Percentiles rank a stretch among this genome's conserved stretches.
Conservation (phyloP, 352 stramenopile species). For the Globisporangium viniferum region DNA sequence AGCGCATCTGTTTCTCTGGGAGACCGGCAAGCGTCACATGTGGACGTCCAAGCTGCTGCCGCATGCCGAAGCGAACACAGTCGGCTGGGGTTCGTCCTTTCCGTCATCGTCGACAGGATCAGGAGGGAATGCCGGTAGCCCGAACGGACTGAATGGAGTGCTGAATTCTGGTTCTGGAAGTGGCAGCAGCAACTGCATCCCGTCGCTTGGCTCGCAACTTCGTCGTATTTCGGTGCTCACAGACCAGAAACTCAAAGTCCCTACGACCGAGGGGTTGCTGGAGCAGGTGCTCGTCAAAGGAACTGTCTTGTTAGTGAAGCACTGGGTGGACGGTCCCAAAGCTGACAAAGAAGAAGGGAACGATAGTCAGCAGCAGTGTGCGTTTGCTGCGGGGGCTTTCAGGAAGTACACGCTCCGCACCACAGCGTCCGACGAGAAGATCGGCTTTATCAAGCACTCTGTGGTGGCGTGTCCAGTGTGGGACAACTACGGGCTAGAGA, state of each 20-base stretch:
- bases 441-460: conserved; percentile 57
- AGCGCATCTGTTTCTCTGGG: conserved; percentile 67
- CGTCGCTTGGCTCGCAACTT: conserved; percentile 30
- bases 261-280: conserved; percentile 52
- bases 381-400: conserved; percentile 3
- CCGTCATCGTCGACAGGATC: conserved; percentile 6
- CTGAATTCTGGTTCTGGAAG: neutral
- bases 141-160: conserved; percentile 4
- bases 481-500: conserved; percentile 53
- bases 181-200: conserved; percentile 24
- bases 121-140: neutral
- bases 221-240: conserved; percentile 59
- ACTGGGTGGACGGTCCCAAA: conserved; percentile 35
- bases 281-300: conserved; percentile 53
- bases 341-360: conserved; percentile 7
- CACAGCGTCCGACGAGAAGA: conserved; percentile 33
- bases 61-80: conserved; percentile 18
- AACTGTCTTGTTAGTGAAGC: conserved; percentile 44
- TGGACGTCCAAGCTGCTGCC: conserved; percentile 70
- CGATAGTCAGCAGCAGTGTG: neutral
- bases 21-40: conserved; percentile 46
- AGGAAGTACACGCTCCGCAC: conserved; percentile 35
- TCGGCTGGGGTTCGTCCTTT: neutral
- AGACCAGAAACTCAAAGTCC: conserved; percentile 49
- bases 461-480: conserved; percentile 72